Evolutionary conservation across 768 basidiomycete genomes (phyloP), one percentile per base, ranked within the genome.

Genomic region (Pluteus cervinus): DNA sequence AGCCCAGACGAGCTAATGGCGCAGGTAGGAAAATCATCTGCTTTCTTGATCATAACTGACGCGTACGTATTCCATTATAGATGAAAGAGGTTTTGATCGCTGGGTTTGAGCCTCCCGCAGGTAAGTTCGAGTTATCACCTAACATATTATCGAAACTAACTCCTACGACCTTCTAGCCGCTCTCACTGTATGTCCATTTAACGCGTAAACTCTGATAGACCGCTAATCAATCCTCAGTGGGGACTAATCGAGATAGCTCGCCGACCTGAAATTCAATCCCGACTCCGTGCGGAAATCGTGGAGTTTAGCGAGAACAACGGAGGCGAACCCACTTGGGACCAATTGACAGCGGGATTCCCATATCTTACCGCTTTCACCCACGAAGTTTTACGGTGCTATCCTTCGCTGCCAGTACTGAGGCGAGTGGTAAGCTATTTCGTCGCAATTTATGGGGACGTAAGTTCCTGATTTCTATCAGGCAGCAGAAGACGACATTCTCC

Each of bases 1-100:
- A 54, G 60, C 1, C 47, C 54, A 10, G 68, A 71, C 24, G 70
- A 73, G 42, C 60, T 72, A 5, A 48, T 60, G 24, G 64, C 61
- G 2, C 65, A 67, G 51, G 63, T 58, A 22, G 21, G 35, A 6
- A 15, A 10, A 8, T n/a, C 29, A 28, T 35, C 47, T 33, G 3
- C 37, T 24, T n/a, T 37, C 58, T 2, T 24, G 55, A 4, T 24
- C 20, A 7, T 52, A 56, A n/a, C 41, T 69, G 6, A 36, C 45
- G n/a, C n/a, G n/a, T n/a, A n/a, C n/a, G n/a, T n/a, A n/a, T n/a
- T n/a, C n/a, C n/a, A n/a, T n/a, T n/a, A n/a, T n/a, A 23, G 3
- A 26, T 37, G 15, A 37, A 37, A 2, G 17, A 24, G 51, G 51
- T 22, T 53, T 50, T 15, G 51, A 52, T 23, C 46, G 48, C 3